A percentile compares a stretch with the other conserved stretches of the same genome.
These are phyloP conservation scores for Mycena capillaripes DNA, from an alignment of 768 basidiomycete genomes.

Conservation along the genomic window DNA sequence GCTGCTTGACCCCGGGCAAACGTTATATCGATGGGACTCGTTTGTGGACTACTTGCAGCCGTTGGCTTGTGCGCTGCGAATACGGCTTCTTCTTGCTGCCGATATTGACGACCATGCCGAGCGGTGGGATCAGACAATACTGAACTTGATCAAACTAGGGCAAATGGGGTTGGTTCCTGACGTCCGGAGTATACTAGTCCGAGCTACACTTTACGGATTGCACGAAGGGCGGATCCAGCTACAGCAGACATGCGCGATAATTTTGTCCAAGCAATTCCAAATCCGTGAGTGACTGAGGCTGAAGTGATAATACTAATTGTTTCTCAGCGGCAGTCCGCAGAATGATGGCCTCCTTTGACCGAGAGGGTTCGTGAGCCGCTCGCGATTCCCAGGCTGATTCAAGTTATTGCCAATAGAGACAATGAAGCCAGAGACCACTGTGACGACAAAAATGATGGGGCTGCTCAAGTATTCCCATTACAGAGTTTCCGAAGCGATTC, in stretches of 20 bases:
- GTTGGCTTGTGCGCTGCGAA: background rate
- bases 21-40: background rate
- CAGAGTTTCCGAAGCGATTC: background rate
- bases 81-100: background rate
- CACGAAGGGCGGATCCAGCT: background rate
- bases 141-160: background rate
- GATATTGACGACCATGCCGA: background rate
- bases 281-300: background rate
- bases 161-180: background rate
- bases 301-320: background rate
- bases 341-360: background rate
- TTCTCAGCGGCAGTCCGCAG: background rate
- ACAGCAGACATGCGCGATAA: background rate
- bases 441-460: background rate
- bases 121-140: background rate
- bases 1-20: background rate
- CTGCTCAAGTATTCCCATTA: background rate
- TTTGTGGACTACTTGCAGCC: background rate
- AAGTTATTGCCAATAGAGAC: background rate
- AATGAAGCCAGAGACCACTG: background rate
- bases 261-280: background rate
- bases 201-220: background rate
- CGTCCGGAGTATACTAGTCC: background rate
- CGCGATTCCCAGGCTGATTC: background rate
- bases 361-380: background rate